Evolutionary conservation across 306 rosid genomes (phyloP).

Genomic region (Cicer arietinum): DNA sequence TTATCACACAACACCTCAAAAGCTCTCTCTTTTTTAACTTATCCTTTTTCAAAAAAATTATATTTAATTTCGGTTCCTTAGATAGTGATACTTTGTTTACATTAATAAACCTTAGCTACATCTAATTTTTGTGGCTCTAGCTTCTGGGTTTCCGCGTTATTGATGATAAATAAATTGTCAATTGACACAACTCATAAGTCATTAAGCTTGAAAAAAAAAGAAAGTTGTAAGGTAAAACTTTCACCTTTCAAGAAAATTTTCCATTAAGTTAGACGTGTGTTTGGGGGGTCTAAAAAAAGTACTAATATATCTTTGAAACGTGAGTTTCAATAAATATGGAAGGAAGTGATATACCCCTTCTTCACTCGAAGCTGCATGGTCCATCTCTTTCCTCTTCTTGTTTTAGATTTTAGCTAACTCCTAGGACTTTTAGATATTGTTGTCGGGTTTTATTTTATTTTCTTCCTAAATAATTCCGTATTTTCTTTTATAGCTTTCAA

Average conservation of each 20-base stretch:
- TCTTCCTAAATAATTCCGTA: slow-evolving; percentile 31
- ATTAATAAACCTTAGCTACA: not conserved
- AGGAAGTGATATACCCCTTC: not conserved
- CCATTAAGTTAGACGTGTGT: slow-evolving; percentile 45
- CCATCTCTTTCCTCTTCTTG: slow-evolving; percentile 30
- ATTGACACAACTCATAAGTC: slow-evolving; percentile 10
- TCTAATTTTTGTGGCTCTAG: slow-evolving; percentile 20
- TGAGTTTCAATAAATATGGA: slow-evolving; percentile 45
- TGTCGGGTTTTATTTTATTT: not conserved
- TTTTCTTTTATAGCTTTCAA: not conserved
- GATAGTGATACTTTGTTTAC: not conserved
- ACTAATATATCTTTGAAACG: slow-evolving; percentile 10
- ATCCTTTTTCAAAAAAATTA: not conserved
- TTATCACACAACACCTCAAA: slow-evolving; percentile 5
- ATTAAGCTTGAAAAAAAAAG: not conserved
- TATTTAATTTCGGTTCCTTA: slow-evolving; percentile 44
- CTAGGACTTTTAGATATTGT: not conserved
- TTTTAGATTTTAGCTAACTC: slow-evolving; percentile 4
- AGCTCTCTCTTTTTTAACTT: slow-evolving; percentile 19
- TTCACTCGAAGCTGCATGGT: slow-evolving; percentile 31
- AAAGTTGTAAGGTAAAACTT: slow-evolving; percentile 48
- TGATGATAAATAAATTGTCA: slow-evolving; percentile 12
- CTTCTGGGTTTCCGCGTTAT: slow-evolving; percentile 35
- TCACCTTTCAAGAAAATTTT: slow-evolving; percentile 34
- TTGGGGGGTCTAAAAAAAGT: slow-evolving; percentile 41